Conservation (phyloP, 768 basidiomycete genomes). For the Pleurotus pulmonarius region DNA sequence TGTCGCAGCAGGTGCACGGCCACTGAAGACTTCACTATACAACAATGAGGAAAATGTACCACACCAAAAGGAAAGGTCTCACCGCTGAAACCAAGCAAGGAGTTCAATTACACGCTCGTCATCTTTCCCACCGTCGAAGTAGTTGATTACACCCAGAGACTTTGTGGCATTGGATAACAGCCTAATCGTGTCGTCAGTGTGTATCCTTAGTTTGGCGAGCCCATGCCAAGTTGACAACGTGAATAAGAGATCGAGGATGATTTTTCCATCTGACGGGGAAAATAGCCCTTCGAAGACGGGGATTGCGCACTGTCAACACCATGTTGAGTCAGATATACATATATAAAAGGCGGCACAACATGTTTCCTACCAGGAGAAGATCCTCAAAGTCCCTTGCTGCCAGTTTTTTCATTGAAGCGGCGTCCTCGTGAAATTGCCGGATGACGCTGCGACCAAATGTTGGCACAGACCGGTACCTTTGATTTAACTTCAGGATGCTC, state of each 20-base stretch:
- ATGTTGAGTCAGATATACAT: neutral
- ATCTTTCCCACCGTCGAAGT: conserved; percentile 13
- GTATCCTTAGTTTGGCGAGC: conserved; percentile 29
- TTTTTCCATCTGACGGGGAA: conserved; percentile 18
- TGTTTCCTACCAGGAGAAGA: conserved; percentile 29
- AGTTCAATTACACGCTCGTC: neutral
- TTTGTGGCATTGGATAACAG: conserved; percentile 20
- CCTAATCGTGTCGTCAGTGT: conserved; percentile 28
- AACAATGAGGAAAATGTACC: too few species aligned
- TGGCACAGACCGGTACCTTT: conserved; percentile 22
- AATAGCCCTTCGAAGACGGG: conserved; percentile 34
- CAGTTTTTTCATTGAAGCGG: conserved; percentile 28
- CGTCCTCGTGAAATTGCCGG: conserved; percentile 26
- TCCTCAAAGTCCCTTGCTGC: conserved; percentile 39
- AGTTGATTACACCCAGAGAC: conserved; percentile 22
- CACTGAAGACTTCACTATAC: too few species aligned
- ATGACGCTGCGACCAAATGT: conserved; percentile 29
- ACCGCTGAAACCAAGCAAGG: too few species aligned
- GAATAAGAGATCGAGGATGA: conserved; percentile 22
- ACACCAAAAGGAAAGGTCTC: too few species aligned
- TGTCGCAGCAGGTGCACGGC: too few species aligned
- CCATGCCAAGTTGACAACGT: conserved; percentile 28
- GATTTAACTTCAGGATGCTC: conserved; percentile 12
- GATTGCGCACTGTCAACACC: conserved; percentile 21
- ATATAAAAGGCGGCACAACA: neutral